phyloP scores from a whole-genome alignment of 2,329 filamentous ascomycete species.

The Colletotrichum chlorophyti region DNA sequence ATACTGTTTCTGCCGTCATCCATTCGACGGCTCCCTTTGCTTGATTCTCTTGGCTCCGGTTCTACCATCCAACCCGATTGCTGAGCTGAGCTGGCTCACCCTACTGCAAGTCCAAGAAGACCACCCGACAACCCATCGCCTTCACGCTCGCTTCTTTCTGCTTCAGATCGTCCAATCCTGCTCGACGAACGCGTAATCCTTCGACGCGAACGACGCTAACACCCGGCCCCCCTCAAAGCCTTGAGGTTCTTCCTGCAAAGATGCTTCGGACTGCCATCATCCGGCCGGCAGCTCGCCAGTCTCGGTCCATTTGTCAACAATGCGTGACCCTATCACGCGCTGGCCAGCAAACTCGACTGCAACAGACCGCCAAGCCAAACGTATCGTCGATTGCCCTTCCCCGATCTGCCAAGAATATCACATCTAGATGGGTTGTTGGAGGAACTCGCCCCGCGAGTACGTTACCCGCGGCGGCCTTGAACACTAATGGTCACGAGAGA shows the following conservation, averaged over 20 bases:
- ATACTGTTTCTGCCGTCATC: constrained; percentile 6
- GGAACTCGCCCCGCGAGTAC: constrained; percentile 14
- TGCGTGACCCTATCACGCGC: constrained; percentile 45
- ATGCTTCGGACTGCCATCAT: constrained; percentile 48
- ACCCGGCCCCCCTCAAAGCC: neutral
- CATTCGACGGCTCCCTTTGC: constrained; percentile 12
- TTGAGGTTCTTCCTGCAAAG: neutral
- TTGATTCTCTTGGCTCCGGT: constrained; percentile 19
- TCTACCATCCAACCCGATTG: neutral
- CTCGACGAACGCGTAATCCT: neutral
- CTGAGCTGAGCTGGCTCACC: constrained; percentile 1
- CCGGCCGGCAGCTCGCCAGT: constrained; percentile 29
- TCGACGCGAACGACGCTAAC: neutral
- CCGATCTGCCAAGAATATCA: constrained; percentile 21
- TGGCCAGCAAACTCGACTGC: constrained; percentile 18
- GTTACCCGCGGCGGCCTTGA: neutral
- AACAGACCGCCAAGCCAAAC: constrained; percentile 29
- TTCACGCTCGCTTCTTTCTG: neutral
- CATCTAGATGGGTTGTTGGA: constrained; percentile 9
- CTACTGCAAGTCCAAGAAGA: constrained; percentile 9
- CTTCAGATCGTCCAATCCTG: constrained; percentile 3
- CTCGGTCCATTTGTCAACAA: constrained; percentile 49
- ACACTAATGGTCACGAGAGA: constrained; percentile 9
- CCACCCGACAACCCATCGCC: constrained; percentile 2
- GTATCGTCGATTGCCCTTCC: constrained; percentile 15